These are phyloP conservation scores for Arthrobotrys entomopaga DNA, from an alignment of 2,329 filamentous ascomycete species.

Conservation along the genomic window DNA sequence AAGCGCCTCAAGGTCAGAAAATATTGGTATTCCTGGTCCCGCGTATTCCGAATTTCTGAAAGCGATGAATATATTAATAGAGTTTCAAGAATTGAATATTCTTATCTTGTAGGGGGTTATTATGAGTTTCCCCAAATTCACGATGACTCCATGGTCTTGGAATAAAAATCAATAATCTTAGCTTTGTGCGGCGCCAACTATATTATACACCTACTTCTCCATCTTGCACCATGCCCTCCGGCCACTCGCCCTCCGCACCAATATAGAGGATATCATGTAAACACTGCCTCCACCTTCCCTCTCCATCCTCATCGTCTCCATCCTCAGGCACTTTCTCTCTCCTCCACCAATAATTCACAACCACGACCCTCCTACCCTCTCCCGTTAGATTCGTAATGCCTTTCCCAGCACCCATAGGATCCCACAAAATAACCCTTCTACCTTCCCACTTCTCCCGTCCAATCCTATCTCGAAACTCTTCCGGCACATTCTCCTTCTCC, in stretches of 20 bases:
- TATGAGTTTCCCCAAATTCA: neutral
- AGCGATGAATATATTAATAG: neutral
- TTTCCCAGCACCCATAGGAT: neutral
- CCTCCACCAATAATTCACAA: slow-evolving; percentile 9
- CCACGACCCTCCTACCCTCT: neutral
- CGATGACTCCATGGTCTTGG: neutral
- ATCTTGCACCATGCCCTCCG: neutral
- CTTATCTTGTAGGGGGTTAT: neutral
- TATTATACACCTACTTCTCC: neutral
- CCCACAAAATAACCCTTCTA: slow-evolving; percentile 1
- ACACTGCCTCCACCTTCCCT: slow-evolving; percentile 2
- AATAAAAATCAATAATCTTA: neutral
- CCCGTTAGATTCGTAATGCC: neutral
- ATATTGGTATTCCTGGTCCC: neutral
- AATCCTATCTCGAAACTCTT: slow-evolving; percentile 4
- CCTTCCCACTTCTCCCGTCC: neutral
- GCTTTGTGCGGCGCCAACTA: neutral
- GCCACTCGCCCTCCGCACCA: slow-evolving; percentile 1
- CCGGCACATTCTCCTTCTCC: neutral
- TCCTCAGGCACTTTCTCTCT: neutral
- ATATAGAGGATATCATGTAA: slow-evolving; percentile 4
- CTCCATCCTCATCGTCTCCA: neutral
- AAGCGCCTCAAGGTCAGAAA: neutral
- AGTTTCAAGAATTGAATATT: neutral
- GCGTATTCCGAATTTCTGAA: slow-evolving; percentile 4